Base-by-base conservation (phyloP, 176 grass and related monocot genomes). In the Stipa capillata region DNA sequence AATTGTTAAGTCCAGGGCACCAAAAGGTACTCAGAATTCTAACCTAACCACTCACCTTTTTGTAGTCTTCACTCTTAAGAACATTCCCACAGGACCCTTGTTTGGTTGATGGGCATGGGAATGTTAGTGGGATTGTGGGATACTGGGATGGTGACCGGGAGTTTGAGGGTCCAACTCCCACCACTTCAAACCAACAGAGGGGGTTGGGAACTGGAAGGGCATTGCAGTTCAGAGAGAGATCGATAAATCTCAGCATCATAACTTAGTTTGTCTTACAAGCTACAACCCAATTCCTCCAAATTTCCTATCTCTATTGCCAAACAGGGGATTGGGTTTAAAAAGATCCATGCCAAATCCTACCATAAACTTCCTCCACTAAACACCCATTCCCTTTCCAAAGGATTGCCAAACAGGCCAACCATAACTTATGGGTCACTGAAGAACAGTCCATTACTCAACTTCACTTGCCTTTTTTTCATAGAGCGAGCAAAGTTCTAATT, bases 321-420 rank as follows among this genome's bases (percentile, higher is more conserved):
- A 70, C 15, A 49, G 28, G 42, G 67, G 16, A 12, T 31, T 16
- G 12, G 43, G 25, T 31, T 25, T 20, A 48, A 70, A 32, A 86
- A 90, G 85, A 88, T 3, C 32, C 42, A 31, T 48, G 25, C 6
- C 67, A 70, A 48, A 70, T 49, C 27, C 25, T 48, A 31, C 67
- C 67, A 31, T 70, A 70, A 31, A 49, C 67, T 32, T 11, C 8
- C 8, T 49, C 66, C 41, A 29, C 15, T 69, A 48, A 70, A 48
- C 25, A 31, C 12, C 25, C 12, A 6, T 13, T 2, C 8, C 23
- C 8, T 69, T 3, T 31, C 42, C 15, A 14, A 48, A 44, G 45
- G 40, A 66, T 70, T 70, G 18, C 10, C 42, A 31, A 48, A 55
- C 14, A 17, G 35, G 93, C 93, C 84, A 97, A 87, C 87, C 87